Base-by-base conservation (phyloP, 352 stramenopile genomes). In the Phytophthora rubi region DNA sequence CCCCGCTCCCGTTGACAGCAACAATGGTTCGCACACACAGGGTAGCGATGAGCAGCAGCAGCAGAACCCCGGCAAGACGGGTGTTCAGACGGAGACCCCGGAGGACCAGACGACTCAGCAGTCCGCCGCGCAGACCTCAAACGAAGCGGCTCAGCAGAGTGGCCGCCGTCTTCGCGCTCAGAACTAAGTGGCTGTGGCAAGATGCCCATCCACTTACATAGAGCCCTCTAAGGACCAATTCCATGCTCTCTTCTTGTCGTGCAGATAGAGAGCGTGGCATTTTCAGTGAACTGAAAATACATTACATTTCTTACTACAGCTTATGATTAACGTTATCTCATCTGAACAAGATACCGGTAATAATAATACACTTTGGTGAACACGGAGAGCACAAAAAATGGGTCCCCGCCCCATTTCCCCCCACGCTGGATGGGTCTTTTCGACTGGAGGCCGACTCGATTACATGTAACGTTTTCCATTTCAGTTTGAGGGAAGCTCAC, bases 131-230 rank as follows among this genome's bases (percentile, higher is more conserved):
- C 33, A 39, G 33, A 56, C 65, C 57, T 49, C 65, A 51, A 71
- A 60, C 39, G 65, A 67, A 59, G 65, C 65, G 59, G 65, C 45
- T 62, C 67, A 74, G 54, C 67, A 74, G 67, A 74, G 61, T 55
- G 67, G 47, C 18, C 67, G 67, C 39, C 61, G 67, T 56, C 67
- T 74, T 42, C 67, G 67, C 55, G 63, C 54, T 61, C 67, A 70
- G 61, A 74, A 70, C 67, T 39, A 39, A 39, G 33, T 39, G 33
- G 53, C 57, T 55, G 42, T 30, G 54, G 28, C 28, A 57, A 4
- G 7, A 59, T 48, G 45, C 62, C 26, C n/a, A 70, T 26, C 62
- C 32, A 59, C 42, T 18, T 48, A 16, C 42, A 48, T 21, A 48
- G n/a, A 13, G 7, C 12, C 39, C 39, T 26, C 7, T 47, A 13